Evolutionary conservation across 1,139 yeast genomes (phyloP), one percentile per base, ranked within the genome.

Genomic region (Yamadazyma oceani): DNA sequence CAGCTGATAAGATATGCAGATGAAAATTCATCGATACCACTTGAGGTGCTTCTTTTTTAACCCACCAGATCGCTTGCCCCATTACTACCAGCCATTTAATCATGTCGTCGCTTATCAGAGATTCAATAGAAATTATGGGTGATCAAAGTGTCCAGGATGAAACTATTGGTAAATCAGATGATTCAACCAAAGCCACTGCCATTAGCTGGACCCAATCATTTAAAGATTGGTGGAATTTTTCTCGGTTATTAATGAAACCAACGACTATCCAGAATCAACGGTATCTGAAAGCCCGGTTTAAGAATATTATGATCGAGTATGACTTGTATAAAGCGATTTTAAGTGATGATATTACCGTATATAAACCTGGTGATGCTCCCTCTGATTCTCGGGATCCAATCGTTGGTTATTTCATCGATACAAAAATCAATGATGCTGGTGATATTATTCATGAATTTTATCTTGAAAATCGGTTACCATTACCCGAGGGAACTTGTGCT

Each of bases 191-290:
- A n/a, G 11, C 35, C 8, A 23, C 23, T 15, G 34, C 43, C 25
- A 38, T 67, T n/a, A 43, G 66, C 0, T 19, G 64, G 6, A 31
- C 38, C 9, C 51, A 53, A 26, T 67, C 73, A 1, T 38, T 67
- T 26, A 46, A 48, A 23, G 75, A 69, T 48, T 69, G 75, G 75
- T 69, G 75, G 74, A 37, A 48, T 16, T 54, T 62, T 4, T 53
- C 68, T 4, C 44, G 59, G 10, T 52, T 53, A 12, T 47, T 64
- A 26, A 54, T 55, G 48, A 46, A 43, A 21, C 61, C 64, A 2
- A 46, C 60, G 1, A 27, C 30, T 16, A 30, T 43, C 17, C 25
- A 36, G 3, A 36, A 39, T 10, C 36, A 40, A 17, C 14, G 35
- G n/a, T 46, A 38, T 47, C 11, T 47, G 31, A 34, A 47, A 7